Base-by-base conservation (phyloP, 2,329 filamentous ascomycete genomes). In the Ampelomyces quisqualis region DNA sequence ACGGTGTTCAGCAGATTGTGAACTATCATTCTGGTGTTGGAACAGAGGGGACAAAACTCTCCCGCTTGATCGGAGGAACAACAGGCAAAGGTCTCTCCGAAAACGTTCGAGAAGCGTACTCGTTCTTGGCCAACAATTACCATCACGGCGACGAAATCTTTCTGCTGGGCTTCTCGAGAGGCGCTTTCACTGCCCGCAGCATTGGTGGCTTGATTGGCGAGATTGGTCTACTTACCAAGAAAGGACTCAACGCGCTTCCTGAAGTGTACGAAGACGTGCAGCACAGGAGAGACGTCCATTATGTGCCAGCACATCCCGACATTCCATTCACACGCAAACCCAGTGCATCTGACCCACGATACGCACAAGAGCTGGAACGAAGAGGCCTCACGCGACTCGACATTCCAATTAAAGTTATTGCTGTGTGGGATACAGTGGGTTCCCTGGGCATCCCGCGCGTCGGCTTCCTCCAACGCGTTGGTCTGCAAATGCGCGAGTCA, bases 81-180 rank as follows among this genome's bases (percentile, higher is more conserved):
- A 71, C 65, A 5, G 72, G 71, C n/a, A 67, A 70, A 49, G 73
- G 74, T 4, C 61, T 77, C 7, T 60, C 62, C 3, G 73, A 76
- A 22, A 73, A 73, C 32, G 70, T 77, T 3, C 64, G 73, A 9
- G 70, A 75, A 57, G 71, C 66, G 0, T 77, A 79, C 38, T 68
- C 68, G 5, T 79, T 77, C 53, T 59, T 79, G 2, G 69, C 72
- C n/a, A 73, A 74, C 40, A 79, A 79, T 57, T 79, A 74, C 49
- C 62, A 70, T n/a, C 68, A 68, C 1, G 76, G 76, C 39, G 73
- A 75, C 42, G 71, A 72, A 13, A 73, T 76, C 29, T 75, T 74
- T 45, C 55, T 76, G 7, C 49, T 75, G 3, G 73, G 73, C 2
- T 76, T 75, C 47, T 74, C 71, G 2, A 56, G 73, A 35, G 73